Percentiles rank a stretch among this genome's conserved stretches.
Evolutionary conservation across 2,329 filamentous ascomycete genomes (phyloP).

Genomic region (Penicillium occitanis): DNA sequence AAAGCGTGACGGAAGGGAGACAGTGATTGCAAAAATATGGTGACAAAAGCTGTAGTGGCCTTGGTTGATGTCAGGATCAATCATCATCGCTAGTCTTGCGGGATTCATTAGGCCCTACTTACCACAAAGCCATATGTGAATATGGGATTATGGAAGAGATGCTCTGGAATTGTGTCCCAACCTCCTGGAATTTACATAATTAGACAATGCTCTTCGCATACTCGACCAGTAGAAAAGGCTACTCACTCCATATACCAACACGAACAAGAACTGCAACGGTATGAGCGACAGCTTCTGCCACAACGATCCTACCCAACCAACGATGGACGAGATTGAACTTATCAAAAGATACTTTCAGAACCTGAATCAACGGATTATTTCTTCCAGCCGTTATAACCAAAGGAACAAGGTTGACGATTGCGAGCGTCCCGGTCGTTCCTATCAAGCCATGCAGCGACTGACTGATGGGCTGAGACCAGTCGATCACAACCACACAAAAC

Average conservation of each 20-base stretch:
- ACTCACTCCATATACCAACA: conserved; percentile 48
- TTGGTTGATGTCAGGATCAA: background rate
- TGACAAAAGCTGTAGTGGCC: conserved; percentile 13
- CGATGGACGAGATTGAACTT: conserved; percentile 63
- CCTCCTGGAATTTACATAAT: background rate
- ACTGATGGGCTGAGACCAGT: conserved; percentile 30
- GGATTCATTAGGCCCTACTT: background rate
- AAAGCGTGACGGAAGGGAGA: conserved; percentile 75
- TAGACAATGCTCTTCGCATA: background rate
- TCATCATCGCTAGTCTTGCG: background rate
- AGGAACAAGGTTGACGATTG: conserved; percentile 40
- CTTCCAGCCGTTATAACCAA: conserved; percentile 39
- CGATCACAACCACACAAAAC: conserved; percentile 46
- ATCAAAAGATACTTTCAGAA: conserved; percentile 38
- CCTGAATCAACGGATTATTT: conserved; percentile 41
- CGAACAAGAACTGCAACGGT: conserved; percentile 70
- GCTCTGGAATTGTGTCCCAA: conserved; percentile 13
- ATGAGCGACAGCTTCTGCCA: conserved; percentile 65
- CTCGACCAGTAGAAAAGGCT: conserved; percentile 23
- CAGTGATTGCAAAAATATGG: conserved; percentile 18
- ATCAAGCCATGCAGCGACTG: conserved; percentile 9
- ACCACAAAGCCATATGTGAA: conserved; percentile 19
- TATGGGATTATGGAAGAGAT: conserved; percentile 12
- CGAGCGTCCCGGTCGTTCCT: conserved; percentile 29
- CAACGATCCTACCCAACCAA: conserved; percentile 70